Conservation (phyloP, 805 yeast genomes). For the Starmera dryadoides region DNA sequence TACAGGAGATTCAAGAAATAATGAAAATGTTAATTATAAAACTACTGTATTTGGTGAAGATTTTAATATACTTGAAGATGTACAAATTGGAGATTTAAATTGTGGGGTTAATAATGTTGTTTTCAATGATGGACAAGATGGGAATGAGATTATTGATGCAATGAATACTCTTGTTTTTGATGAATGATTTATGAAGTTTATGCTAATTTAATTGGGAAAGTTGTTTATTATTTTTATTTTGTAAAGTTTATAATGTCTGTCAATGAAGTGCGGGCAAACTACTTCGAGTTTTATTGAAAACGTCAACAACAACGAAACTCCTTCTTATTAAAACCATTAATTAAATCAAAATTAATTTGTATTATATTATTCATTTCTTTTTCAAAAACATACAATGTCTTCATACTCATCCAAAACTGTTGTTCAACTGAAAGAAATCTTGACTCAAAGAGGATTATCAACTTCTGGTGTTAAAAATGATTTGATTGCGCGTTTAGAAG, state of each 20-base stretch:
- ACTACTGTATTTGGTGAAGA: not conserved
- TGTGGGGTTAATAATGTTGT: not conserved
- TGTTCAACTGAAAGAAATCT: constrained; percentile 72
- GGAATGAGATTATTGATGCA: not conserved
- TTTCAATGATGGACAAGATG: not conserved
- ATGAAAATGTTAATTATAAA: not conserved
- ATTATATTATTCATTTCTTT: too few relatives aligned
- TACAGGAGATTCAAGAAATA: not conserved
- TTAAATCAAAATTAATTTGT: too few relatives aligned
- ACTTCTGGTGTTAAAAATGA: constrained; percentile 79
- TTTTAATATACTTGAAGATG: not conserved
- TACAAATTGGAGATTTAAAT: not conserved
- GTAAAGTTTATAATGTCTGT: not conserved
- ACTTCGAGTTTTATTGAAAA: too few relatives aligned
- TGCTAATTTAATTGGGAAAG: too few relatives aligned
- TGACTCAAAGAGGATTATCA: constrained; percentile 62
- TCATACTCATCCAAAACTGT: constrained; percentile 66
- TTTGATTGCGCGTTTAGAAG: constrained; percentile 55
- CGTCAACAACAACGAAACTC: not conserved
- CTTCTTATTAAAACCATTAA: too few relatives aligned
- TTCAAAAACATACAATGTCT: constrained; percentile 30
- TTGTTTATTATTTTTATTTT: too few relatives aligned
- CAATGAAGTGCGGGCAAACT: too few relatives aligned
- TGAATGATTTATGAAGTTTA: too few relatives aligned
- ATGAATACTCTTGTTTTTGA: not conserved